Percentiles rank a stretch among this genome's conserved stretches.
Evolutionary conservation across 164 flowering plant genomes (phyloP).

Genomic region (Litsea cubeba): DNA sequence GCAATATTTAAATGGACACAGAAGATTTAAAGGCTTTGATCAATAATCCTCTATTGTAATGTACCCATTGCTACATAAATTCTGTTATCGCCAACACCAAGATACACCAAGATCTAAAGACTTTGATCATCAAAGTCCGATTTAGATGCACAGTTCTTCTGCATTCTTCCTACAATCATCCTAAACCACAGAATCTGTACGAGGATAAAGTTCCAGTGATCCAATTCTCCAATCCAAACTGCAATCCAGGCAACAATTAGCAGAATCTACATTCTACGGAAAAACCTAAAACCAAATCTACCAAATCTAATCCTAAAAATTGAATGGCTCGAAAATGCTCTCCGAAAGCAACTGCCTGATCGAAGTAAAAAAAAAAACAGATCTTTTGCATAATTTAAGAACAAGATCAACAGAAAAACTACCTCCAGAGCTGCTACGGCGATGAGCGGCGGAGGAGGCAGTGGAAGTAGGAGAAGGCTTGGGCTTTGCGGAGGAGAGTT

Average conservation of each 20-base stretch:
- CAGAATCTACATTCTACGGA: background rate
- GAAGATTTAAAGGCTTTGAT: no score
- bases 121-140: background rate
- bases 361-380: background rate
- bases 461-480: background rate
- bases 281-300: background rate
- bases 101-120: no score
- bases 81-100: no score
- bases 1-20: no score
- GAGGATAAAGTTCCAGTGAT: background rate
- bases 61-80: no score
- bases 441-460: background rate
- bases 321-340: background rate
- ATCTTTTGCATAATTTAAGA: background rate
- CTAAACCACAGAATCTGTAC: background rate
- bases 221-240: background rate
- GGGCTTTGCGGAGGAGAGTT: conserved; percentile 4
- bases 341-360: background rate
- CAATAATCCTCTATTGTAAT: no score
- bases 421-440: conserved; percentile 10
- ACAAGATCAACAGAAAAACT: background rate
- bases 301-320: background rate
- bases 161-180: background rate
- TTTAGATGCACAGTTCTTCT: background rate
- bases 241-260: background rate